A percentile compares a stretch with the other conserved stretches of the same genome.
These are phyloP conservation scores for Naganishia vaughanmartiniae DNA, from an alignment of 768 basidiomycete species.

Conservation along the genomic window DNA sequence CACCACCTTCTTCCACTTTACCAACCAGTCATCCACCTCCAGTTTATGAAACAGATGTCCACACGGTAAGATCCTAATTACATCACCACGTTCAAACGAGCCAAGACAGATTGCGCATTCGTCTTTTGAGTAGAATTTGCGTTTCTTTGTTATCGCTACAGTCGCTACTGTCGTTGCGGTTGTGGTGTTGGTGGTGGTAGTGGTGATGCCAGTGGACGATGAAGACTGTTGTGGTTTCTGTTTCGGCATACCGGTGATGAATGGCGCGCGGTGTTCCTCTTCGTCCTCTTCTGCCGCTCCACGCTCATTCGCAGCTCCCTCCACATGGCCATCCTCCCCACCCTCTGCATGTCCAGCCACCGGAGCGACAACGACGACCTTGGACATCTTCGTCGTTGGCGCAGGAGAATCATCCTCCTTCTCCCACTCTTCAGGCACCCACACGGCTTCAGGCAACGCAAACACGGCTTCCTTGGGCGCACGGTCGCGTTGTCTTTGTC, in stretches of 20 bases:
- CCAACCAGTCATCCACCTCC: conserved; percentile 89
- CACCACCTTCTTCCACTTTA: conserved; percentile 87
- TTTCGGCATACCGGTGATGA: not conserved
- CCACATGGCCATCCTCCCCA: not conserved
- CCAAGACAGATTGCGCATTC: conserved; percentile 94
- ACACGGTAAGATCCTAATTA: conserved; percentile 86
- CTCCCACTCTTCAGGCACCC: conserved; percentile 52
- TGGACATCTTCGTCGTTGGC: not conserved
- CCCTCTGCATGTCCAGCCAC: not conserved
- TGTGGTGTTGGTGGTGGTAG: not conserved
- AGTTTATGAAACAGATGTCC: conserved; percentile 90
- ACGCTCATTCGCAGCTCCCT: not conserved
- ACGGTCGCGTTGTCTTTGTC: conserved; percentile 59
- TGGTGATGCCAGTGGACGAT: not conserved
- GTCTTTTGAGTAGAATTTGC: conserved; percentile 73
- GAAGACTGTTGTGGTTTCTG: not conserved
- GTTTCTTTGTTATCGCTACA: not conserved
- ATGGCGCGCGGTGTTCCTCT: not conserved
- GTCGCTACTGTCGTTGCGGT: conserved; percentile 2
- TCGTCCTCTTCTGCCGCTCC: not conserved
- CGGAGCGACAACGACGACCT: not conserved
- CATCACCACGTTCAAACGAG: conserved; percentile 80
- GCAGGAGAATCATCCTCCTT: conserved; percentile 42
- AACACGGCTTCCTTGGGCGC: conserved; percentile 47
- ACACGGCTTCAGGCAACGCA: conserved; percentile 48